These are phyloP conservation scores for Rutstroemia sp. DNA, from an alignment of 2,329 filamentous ascomycete species.

Conservation along the genomic window DNA sequence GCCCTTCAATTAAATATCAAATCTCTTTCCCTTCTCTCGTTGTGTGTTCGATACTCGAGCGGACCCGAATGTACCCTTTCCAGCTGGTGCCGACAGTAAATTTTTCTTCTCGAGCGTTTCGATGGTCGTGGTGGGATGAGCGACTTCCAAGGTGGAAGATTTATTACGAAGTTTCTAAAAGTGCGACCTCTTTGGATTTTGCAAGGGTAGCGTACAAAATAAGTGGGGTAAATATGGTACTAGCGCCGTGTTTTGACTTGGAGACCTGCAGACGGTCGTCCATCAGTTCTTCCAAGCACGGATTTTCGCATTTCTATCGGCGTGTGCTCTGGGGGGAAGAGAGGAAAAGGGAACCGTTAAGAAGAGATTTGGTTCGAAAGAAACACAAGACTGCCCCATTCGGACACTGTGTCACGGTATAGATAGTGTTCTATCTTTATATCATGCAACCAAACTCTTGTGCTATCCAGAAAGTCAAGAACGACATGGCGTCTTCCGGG, in stretches of 20 bases:
- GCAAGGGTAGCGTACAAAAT: neutral
- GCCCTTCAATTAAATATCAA: slow-evolving; percentile 16
- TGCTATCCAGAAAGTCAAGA: slow-evolving; percentile 19
- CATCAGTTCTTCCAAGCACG: neutral
- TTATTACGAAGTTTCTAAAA: slow-evolving; percentile 9
- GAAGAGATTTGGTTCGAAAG: neutral
- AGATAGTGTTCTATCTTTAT: neutral
- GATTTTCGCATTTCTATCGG: neutral
- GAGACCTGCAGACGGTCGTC: neutral
- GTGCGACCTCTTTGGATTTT: neutral
- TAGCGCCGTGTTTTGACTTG: neutral
- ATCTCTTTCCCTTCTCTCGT: neutral
- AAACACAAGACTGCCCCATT: neutral
- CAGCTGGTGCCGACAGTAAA: too few relatives aligned
- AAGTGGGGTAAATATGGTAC: neutral
- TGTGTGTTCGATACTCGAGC: neutral
- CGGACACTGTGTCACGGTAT: too few relatives aligned
- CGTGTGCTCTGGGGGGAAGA: neutral
- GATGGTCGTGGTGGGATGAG: slow-evolving; percentile 6
- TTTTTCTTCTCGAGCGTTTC: neutral
- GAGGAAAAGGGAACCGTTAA: too few relatives aligned
- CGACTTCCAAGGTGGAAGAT: neutral
- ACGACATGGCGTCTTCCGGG: slow-evolving; percentile 18
- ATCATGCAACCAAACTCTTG: slow-evolving; percentile 24
- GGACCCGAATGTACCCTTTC: slow-evolving; percentile 1